Evolutionary conservation across 2,329 filamentous ascomycete genomes (phyloP), one percentile per base, ranked within the genome.

Genomic region (Coniella vitis): DNA sequence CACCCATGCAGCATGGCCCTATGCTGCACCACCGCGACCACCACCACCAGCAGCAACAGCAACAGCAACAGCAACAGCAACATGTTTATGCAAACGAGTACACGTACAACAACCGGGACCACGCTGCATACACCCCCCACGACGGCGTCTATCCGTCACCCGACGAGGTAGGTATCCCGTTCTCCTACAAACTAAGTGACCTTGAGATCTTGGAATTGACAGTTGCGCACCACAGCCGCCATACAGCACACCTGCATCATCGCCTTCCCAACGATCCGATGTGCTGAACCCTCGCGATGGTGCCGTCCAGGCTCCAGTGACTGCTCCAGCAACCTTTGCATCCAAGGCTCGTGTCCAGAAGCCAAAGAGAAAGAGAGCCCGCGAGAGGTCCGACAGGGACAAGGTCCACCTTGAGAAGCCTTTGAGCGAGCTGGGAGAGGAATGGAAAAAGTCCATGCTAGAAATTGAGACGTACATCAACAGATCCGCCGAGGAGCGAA

Each of bases 401-500:
- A 40, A 36, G 38, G 45, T 47, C 4, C 38, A 47, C n/a, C 69
- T 91, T 32, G 76, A 76, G 3, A 76, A 75, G 47, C 85, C 88
- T 0, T 70, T 94, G 48, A 90, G 86, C 59, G 74, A 83, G 54
- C 64, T 91, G 55, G 87, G 86, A 4, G 78, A 84, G 46, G 73
- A 79, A 54, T 72, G 51, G 52, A 49, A 73, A 16, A 63, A 75
- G 47, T 76, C 79, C 0, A 72, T 94, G 42, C 78, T 79, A 44
- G 84, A 97, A 64, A 95, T 96, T 69, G 80, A 84, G 45, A 73
- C 74, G 21, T 95, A 86, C 72, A 90, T 94, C 32, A 81, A 84
- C 58, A 79, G 91, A 44, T 72, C 86, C 9, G 68, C 72, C 2
- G 83, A 87, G 49, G 75, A 75, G 7, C 79, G 91, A 49, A 73